Evolutionary conservation across 352 stramenopile species (phyloP).

Genomic region (Globisporangium echinulatum): DNA sequence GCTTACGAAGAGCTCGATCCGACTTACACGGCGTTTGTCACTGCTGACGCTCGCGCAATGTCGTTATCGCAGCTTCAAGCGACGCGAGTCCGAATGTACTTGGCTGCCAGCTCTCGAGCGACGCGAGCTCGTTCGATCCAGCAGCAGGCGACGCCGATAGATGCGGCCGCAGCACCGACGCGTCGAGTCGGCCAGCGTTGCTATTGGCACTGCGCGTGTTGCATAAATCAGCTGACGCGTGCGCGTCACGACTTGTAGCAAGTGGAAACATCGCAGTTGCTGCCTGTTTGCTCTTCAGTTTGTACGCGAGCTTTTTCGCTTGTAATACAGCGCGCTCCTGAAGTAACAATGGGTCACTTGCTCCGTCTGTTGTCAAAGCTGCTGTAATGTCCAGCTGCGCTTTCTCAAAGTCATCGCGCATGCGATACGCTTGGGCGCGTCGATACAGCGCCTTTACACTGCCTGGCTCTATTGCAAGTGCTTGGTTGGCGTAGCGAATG

Average conservation of each 20-base stretch:
- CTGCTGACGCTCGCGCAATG: not conserved
- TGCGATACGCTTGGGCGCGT: conserved; percentile 51
- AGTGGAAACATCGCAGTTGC: conserved; percentile 65
- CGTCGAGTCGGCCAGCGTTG: conserved; percentile 8
- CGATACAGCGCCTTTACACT: conserved; percentile 70
- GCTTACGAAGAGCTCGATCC: too few relatives aligned
- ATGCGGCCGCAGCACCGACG: conserved; percentile 21
- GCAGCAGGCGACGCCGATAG: conserved; percentile 16
- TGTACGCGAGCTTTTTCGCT: conserved; percentile 71
- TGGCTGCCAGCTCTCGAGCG: conserved; percentile 40
- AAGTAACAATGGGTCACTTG: conserved; percentile 27
- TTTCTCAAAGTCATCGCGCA: conserved; percentile 65
- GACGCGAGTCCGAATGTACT: conserved; percentile 28
- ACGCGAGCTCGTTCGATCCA: conserved; percentile 10
- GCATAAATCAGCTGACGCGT: conserved; percentile 8
- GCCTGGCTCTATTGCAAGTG: conserved; percentile 40
- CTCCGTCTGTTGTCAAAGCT: conserved; percentile 13
- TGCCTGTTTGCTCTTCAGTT: conserved; percentile 50
- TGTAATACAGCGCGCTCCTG: conserved; percentile 57
- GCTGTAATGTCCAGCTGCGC: conserved; percentile 39
- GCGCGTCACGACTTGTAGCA: not conserved
- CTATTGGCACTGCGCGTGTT: not conserved
- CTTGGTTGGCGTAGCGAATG: conserved; percentile 55
- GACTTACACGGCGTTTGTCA: not conserved
- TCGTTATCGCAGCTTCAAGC: conserved; percentile 16